Conservation (phyloP, 345 rosid genomes). For the Schrenkiella parvula region DNA sequence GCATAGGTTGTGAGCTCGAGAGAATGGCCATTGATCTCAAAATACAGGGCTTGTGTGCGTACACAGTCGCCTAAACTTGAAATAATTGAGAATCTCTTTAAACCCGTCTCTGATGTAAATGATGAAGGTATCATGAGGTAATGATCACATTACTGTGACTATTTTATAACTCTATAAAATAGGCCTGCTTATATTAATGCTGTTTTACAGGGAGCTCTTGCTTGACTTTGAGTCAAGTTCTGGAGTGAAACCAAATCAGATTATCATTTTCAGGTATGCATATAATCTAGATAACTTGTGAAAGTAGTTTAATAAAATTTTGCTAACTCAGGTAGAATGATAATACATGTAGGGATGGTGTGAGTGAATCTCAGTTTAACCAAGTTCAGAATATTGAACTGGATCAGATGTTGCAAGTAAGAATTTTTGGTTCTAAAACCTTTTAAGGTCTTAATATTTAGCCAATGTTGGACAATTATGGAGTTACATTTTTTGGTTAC, state of each 20-base stretch:
- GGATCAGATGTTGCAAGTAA: conserved; percentile 70
- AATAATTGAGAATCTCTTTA: conserved; percentile 73
- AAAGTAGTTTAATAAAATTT: background rate
- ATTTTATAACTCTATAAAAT: too few species aligned
- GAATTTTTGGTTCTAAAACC: background rate
- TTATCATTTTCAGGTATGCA: conserved; percentile 67
- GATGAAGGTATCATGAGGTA: conserved; percentile 76
- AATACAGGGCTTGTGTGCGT: conserved; percentile 76
- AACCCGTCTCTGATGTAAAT: conserved; percentile 43
- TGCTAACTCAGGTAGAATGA: background rate
- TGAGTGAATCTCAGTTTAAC: conserved; percentile 77
- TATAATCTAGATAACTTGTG: background rate
- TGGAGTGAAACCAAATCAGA: conserved; percentile 60
- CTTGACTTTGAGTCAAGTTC: conserved; percentile 61
- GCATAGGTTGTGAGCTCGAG: conserved; percentile 65
- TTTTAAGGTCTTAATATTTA: background rate
- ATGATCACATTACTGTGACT: too few species aligned
- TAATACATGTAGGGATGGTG: conserved; percentile 65
- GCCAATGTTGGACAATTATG: background rate
- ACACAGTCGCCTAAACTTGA: conserved; percentile 73
- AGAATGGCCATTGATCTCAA: conserved; percentile 75
- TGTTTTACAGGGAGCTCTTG: conserved; percentile 52
- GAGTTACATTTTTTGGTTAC: background rate
- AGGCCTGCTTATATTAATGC: background rate
- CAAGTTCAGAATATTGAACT: conserved; percentile 75